A percentile compares a stretch with the other conserved stretches of the same genome.
Conservation (phyloP, 208 protist species). For the Trypanosoma rangeli region DNA sequence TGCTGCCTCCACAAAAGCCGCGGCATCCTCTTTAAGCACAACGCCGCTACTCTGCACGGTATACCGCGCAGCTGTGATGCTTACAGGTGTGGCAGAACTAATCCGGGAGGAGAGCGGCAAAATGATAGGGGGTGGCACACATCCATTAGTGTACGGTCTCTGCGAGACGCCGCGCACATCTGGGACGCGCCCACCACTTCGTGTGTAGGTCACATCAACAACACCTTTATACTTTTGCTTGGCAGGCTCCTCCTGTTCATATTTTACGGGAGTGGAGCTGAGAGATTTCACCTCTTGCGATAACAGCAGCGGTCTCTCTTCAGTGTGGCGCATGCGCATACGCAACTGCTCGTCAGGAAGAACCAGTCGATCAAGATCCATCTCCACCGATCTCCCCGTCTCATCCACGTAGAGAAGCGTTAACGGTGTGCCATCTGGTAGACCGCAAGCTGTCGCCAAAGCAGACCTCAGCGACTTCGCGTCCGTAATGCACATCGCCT, state of each 20-base stretch:
- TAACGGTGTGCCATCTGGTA: slow-evolving; percentile 29
- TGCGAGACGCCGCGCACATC: too few relatives aligned
- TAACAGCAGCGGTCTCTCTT: slow-evolving; percentile 50
- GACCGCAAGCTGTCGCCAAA: slow-evolving; percentile 25
- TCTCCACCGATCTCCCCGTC: slow-evolving; percentile 29
- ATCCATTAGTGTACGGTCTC: background rate
- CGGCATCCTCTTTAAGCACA: slow-evolving; percentile 26
- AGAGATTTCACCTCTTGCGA: slow-evolving; percentile 16
- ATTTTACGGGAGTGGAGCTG: slow-evolving; percentile 12
- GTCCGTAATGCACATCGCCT: slow-evolving; percentile 26
- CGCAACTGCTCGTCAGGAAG: slow-evolving; percentile 42
- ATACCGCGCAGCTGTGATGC: slow-evolving; percentile 47
- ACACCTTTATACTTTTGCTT: background rate
- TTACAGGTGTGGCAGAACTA: slow-evolving; percentile 47
- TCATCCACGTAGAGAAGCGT: slow-evolving; percentile 37
- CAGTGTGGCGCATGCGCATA: slow-evolving; percentile 49
- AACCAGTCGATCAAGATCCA: slow-evolving; percentile 61
- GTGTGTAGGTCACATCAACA: slow-evolving; percentile 2
- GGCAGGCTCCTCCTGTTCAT: background rate
- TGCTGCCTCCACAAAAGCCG: slow-evolving; percentile 32
- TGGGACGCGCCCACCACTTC: background rate
- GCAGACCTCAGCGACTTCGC: slow-evolving; percentile 26
- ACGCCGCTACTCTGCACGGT: slow-evolving; percentile 10
- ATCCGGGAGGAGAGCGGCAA: slow-evolving; percentile 49
- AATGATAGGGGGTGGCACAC: slow-evolving; percentile 51